Base-by-base conservation (phyloP, 2,329 filamentous ascomycete genomes). In the Cladosporium sp. region DNA sequence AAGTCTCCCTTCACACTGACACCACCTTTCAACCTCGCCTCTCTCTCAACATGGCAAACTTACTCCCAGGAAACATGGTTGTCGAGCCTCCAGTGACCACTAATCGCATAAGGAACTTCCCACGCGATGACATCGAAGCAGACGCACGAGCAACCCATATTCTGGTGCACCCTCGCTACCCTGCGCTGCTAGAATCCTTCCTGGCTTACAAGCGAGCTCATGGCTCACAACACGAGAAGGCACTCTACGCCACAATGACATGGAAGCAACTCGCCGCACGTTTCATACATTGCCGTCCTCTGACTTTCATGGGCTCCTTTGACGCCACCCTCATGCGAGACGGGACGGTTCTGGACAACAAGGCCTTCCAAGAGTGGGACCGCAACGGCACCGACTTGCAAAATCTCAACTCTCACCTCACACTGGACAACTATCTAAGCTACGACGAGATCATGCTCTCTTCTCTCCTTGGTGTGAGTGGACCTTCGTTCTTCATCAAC, bases 371-470 rank as follows among this genome's bases (percentile, higher is more conserved):
- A 28, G 67, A 75, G 56, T 76, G 74, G 74, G 74, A 76, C 61
- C 70, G 71, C 13, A 71, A 71, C 28, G 73, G 72, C 3, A 73
- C 69, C 1, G 34, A 53, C 6, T 36, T 57, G 5, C 69, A 75
- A 56, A 30, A 68, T 28, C 36, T 65, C 49, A 72, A 74, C 58
- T 65, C 57, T 46, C n/a, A 53, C 39, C 58, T 72, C 23, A 64
- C 54, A 5, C 65, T 77, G 21, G 64, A 71, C 4, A 65, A 73
- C 8, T 77, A 76, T 63, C 68, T 77, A 11, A 71, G 67, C 43
- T 76, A 77, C 63, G 75, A 77, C 57, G 75, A 77, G 54, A 76
- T 76, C 30, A 74, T 77, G 73, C 70, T 77, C 4, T 65, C 69
- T 5, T 71, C 70, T 7, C 64, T 76, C 21, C 68, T 77, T 23